Evolutionary conservation across 768 basidiomycete species (phyloP), one percentile per base, ranked within the genome.

Genomic region (Tephrocybe sp.): DNA sequence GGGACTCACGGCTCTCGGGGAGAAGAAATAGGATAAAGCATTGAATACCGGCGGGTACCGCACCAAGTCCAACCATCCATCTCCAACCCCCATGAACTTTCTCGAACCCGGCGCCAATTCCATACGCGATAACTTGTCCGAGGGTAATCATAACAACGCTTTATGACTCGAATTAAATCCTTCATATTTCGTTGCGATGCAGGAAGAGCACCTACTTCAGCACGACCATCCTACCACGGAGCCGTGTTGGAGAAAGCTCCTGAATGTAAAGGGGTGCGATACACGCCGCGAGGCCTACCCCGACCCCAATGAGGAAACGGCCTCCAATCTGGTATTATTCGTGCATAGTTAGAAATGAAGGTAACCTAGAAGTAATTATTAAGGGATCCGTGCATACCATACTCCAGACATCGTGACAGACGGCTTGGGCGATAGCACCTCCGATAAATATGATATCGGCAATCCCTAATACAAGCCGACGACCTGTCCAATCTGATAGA

Each of bases 251-350:
- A 0, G 88, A 82, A 18, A 91, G 75, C 64, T 92, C 90, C 61
- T 90, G 88, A 42, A 93, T 89, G 62, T 91, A 91, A 4, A 91
- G 72, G 9, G 89, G 88, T 0, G 88, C 86, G 44, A 89, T 78
- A 55, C 88, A 88, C 3, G 85, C 80, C 15, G 89, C 88, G 1
- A 88, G 66, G 2, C 88, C 87, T 1, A 90, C 87, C 15, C 84
- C 87, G 23, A 81, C 61, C 11, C 88, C 89, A 48, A 91, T 82
- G 45, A 91, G 64, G 65, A 92, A 87, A 16, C 88, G 77, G 15
- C 87, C 80, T 6, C 78, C 82, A 37, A 89, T 80, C 82, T 85
- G 23, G 15, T 4, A 18, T 16, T 42, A 43, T 22, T 13, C 45
- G 38, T 16, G 31, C 23, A 22, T 1, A 23, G 22, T 42, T 39